Conservation (phyloP, 2,329 filamentous ascomycete species). For the Neonectria coccinea region DNA sequence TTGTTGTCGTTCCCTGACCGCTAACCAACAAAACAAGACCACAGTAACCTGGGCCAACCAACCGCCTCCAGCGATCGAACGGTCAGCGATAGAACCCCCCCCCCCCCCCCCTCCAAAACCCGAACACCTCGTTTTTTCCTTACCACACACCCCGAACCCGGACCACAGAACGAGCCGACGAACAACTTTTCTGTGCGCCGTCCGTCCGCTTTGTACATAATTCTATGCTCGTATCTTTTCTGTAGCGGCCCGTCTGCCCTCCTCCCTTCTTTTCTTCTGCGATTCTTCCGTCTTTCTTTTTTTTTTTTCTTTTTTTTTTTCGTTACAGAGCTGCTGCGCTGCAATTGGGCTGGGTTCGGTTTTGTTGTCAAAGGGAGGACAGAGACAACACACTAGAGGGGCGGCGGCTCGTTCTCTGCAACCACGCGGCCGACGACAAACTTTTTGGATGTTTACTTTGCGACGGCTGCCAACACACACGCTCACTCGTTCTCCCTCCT, state of each 20-base stretch:
- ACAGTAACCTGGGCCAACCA: conserved; percentile 24
- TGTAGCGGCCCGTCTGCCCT: conserved; percentile 9
- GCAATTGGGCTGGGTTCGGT: not conserved
- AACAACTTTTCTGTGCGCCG: conserved; percentile 15
- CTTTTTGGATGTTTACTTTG: conserved; percentile 42
- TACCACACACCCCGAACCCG: conserved; percentile 15
- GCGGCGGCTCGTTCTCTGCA: not conserved
- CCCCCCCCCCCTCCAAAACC: no score
- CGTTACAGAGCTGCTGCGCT: not conserved
- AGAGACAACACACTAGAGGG: not conserved
- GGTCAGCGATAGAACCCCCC: no score
- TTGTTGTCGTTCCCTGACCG: conserved; percentile 22
- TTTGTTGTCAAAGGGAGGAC: conserved; percentile 9
- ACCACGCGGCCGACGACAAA: conserved; percentile 32
- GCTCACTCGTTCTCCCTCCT: conserved; percentile 33
- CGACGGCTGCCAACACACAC: conserved; percentile 39
- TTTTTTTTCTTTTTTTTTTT: not conserved
- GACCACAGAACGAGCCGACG: conserved; percentile 16
- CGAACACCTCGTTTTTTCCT: conserved; percentile 1
- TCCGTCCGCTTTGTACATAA: conserved; percentile 16
- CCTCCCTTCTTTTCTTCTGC: conserved; percentile 6
- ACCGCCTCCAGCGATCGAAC: not conserved
- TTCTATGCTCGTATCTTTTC: conserved; percentile 6
- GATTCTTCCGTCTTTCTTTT: conserved; percentile 1
- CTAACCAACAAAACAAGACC: conserved; percentile 18